A percentile compares a stretch with the other conserved stretches of the same genome.
Conservation (phyloP, 768 basidiomycete species). For the Auriculariales sp. region DNA sequence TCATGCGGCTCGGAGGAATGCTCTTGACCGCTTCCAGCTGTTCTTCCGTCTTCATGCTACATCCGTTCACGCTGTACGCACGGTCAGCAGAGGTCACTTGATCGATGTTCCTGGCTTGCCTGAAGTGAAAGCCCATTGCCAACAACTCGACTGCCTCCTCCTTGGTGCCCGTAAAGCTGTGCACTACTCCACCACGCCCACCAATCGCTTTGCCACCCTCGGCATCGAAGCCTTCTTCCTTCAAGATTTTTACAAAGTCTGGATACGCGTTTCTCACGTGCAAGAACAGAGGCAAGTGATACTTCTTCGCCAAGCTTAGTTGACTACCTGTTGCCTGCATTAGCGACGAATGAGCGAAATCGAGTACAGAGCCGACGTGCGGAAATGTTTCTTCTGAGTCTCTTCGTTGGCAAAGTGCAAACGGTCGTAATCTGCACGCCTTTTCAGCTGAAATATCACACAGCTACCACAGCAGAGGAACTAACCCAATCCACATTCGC, state of each 20-base stretch:
- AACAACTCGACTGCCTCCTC: constrained; percentile 55
- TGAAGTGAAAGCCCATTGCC: constrained; percentile 58
- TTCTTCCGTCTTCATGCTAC: constrained; percentile 57
- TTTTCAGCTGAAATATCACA: neutral
- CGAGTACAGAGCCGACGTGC: constrained; percentile 21
- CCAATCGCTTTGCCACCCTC: constrained; percentile 41
- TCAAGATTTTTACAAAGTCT: constrained; percentile 52
- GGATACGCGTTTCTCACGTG: constrained; percentile 66
- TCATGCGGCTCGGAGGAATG: constrained; percentile 43
- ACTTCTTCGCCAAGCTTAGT: constrained; percentile 50
- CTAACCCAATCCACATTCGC: constrained; percentile 68
- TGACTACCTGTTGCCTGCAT: constrained; percentile 27
- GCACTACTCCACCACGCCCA: constrained; percentile 61
- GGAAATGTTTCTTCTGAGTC: constrained; percentile 50
- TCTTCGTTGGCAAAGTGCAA: constrained; percentile 46
- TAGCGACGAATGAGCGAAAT: too few relatives aligned
- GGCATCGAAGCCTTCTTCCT: constrained; percentile 47
- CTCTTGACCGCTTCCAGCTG: constrained; percentile 40
- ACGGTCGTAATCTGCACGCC: constrained; percentile 57
- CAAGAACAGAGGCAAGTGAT: constrained; percentile 63
- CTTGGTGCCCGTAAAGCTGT: constrained; percentile 60
- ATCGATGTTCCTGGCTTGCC: constrained; percentile 17
- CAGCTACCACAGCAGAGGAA: neutral
- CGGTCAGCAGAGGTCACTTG: neutral
- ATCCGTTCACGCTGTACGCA: constrained; percentile 47